These are phyloP conservation scores for Podila epigama DNA, from an alignment of 192 early-diverging fungal genomes.

Conservation along the genomic window DNA sequence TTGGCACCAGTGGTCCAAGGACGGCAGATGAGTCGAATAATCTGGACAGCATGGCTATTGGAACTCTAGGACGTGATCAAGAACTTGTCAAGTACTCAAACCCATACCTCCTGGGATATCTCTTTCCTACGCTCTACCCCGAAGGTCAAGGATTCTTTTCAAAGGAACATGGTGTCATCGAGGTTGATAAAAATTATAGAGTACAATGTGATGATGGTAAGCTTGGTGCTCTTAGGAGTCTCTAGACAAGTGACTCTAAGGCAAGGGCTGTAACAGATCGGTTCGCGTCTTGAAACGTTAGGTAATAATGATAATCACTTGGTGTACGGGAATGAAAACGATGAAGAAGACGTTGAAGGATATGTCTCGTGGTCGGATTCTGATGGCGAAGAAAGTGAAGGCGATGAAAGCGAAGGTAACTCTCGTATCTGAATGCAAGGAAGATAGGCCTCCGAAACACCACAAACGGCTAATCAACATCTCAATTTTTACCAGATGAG, in stretches of 20 bases:
- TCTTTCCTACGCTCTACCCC: slow-evolving; percentile 19
- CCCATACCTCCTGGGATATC: slow-evolving; percentile 13
- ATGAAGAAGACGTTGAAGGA: neutral
- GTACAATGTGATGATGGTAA: slow-evolving; percentile 9
- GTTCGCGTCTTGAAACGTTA: neutral
- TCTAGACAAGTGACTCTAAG: neutral
- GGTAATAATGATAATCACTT: neutral
- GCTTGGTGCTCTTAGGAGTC: neutral
- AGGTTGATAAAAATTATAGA: neutral
- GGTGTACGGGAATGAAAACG: neutral
- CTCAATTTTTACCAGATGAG: neutral
- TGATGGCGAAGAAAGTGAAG: slow-evolving; percentile 5
- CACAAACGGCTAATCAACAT: neutral
- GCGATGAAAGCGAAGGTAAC: neutral
- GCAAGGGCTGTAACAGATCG: neutral
- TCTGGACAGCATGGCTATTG: slow-evolving; percentile 9
- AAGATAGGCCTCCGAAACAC: neutral
- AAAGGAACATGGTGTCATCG: neutral
- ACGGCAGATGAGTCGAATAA: slow-evolving; percentile 16
- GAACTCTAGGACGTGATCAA: slow-evolving; percentile 10
- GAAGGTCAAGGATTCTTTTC: slow-evolving; percentile 14
- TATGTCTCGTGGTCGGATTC: neutral
- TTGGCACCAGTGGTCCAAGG: slow-evolving; percentile 14
- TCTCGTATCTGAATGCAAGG: neutral
- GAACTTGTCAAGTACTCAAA: slow-evolving; percentile 13